These are phyloP conservation scores for Nakaseomyces nivariensis DNA, from an alignment of 1,139 yeast species.

Conservation along the genomic window DNA sequence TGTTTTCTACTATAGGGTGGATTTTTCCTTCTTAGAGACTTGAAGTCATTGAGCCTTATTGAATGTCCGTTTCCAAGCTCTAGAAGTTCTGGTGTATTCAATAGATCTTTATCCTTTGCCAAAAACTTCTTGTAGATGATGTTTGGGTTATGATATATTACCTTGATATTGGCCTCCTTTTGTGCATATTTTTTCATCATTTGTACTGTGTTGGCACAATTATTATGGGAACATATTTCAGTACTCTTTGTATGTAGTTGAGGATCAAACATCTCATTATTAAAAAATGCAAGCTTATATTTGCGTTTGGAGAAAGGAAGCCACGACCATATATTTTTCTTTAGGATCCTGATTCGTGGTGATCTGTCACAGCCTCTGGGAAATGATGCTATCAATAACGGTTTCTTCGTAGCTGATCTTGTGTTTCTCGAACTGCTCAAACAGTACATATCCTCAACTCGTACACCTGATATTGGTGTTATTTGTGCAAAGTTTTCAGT, in stretches of 20 bases:
- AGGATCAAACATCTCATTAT: conserved; percentile 9
- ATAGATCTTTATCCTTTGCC: background rate
- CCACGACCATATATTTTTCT: conserved; percentile 18
- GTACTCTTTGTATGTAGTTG: background rate
- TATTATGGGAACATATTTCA: conserved; percentile 5
- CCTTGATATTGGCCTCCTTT: conserved; percentile 24
- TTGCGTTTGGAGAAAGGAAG: conserved; percentile 21
- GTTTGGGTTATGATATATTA: conserved; percentile 24
- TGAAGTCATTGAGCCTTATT: conserved; percentile 4
- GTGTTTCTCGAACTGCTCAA: conserved; percentile 16
- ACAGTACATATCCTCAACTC: conserved; percentile 23
- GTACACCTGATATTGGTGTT: conserved; percentile 16
- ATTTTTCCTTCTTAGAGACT: background rate
- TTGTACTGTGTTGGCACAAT: conserved; percentile 19
- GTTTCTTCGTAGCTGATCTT: conserved; percentile 16
- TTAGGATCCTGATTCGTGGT: conserved; percentile 20
- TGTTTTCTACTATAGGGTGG: background rate
- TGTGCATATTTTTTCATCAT: conserved; percentile 17
- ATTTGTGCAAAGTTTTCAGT: background rate
- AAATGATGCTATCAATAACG: conserved; percentile 25
- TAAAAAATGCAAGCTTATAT: conserved; percentile 18
- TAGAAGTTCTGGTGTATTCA: conserved; percentile 3
- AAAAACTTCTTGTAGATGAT: conserved; percentile 17
- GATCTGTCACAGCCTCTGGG: conserved; percentile 21
- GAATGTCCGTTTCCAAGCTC: conserved; percentile 5